phyloP scores from a whole-genome alignment of 768 basidiomycete genomes.

The Lactarius pseudohatsudake region DNA sequence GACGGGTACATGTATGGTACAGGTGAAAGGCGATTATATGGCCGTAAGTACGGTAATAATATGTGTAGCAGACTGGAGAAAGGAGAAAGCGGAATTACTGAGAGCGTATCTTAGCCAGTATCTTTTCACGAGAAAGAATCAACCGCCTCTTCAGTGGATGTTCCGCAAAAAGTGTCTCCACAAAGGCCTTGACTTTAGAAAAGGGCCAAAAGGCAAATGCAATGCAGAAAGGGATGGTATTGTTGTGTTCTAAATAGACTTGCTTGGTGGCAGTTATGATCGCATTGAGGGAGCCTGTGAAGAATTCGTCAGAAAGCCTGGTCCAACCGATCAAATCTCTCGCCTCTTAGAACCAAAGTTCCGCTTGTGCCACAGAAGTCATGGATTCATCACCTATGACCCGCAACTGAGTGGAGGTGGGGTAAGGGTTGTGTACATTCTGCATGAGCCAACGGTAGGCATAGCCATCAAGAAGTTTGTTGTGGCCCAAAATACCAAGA shows the following conservation, averaged over 20 bases:
- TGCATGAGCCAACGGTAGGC: slow-evolving; percentile 20
- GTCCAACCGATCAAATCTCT: slow-evolving; percentile 31
- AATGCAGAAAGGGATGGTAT: slow-evolving; percentile 16
- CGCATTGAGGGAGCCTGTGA: slow-evolving; percentile 33
- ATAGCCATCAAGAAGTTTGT: not conserved
- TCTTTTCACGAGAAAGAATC: no score
- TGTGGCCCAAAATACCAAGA: not conserved
- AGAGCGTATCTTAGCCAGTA: no score
- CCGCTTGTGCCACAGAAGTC: slow-evolving; percentile 15
- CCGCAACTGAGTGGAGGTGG: slow-evolving; percentile 32
- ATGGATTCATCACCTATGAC: slow-evolving; percentile 14
- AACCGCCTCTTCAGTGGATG: no score
- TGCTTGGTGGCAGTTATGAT: slow-evolving; percentile 34
- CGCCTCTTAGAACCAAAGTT: slow-evolving; percentile 29
- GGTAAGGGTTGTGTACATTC: slow-evolving; percentile 55
- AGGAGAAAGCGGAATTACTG: no score
- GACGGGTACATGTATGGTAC: no score
- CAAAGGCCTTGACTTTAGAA: slow-evolving; percentile 33
- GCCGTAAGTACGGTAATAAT: no score
- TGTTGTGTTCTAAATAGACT: slow-evolving; percentile 31
- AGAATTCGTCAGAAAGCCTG: slow-evolving; percentile 20
- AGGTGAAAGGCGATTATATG: no score
- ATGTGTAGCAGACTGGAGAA: no score
- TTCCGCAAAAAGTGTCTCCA: slow-evolving; percentile 36
- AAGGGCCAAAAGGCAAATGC: slow-evolving; percentile 32